Conservation (phyloP, 441 rosid genomes). For the Eutrema salsugineum region DNA sequence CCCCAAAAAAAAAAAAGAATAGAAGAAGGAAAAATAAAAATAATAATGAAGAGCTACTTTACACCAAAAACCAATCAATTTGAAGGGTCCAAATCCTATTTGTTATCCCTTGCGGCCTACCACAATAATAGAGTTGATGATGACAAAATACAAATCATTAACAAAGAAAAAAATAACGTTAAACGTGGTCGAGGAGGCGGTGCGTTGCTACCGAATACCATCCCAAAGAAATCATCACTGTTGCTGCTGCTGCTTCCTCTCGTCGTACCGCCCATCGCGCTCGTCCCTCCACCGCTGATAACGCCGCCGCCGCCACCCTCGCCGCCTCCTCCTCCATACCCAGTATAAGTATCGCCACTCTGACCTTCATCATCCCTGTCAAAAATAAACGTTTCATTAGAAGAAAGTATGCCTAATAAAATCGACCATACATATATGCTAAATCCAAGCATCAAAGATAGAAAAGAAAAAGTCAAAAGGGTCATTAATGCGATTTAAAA, state of each 20-base stretch:
- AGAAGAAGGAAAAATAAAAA: not conserved
- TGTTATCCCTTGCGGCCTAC: conserved; percentile 18
- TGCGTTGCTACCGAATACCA: conserved; percentile 68
- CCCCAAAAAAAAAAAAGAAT: not conserved
- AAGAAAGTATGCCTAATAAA: not conserved
- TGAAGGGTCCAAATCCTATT: conserved; percentile 30
- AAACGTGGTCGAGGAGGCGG: conserved; percentile 31
- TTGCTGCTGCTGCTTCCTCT: conserved; percentile 24
- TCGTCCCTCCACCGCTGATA: conserved; percentile 15
- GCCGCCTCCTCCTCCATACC: conserved; percentile 33
- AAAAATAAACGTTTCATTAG: not conserved
- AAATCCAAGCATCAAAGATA: not conserved
- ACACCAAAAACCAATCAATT: conserved; percentile 17
- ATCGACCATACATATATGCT: not conserved
- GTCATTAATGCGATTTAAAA: conserved; percentile 6
- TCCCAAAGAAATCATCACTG: conserved; percentile 41
- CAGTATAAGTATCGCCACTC: conserved; percentile 36
- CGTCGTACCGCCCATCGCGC: conserved; percentile 14
- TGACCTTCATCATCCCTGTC: conserved; percentile 41
- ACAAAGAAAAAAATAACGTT: conserved; percentile 34
- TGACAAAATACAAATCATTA: conserved; percentile 47
- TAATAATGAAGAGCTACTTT: conserved; percentile 20
- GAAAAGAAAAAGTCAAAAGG: not conserved
- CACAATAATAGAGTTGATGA: conserved; percentile 29
- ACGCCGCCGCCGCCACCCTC: conserved; percentile 33